These are phyloP conservation scores for Sporothrix mexicana DNA, from an alignment of 2,329 filamentous ascomycete species.

Conservation along the genomic window DNA sequence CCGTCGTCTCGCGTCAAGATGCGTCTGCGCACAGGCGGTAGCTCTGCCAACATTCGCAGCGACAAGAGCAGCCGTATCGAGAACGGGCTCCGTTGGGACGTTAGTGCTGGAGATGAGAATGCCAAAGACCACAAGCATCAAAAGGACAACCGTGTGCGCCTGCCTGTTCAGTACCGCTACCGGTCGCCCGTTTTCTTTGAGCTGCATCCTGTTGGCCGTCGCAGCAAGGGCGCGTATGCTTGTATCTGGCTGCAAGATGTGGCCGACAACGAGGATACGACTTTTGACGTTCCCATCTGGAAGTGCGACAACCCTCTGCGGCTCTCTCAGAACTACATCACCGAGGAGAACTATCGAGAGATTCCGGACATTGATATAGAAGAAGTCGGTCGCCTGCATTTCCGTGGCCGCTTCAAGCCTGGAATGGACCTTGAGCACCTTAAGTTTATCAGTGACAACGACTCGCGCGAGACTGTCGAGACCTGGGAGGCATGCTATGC, in stretches of 20 bases:
- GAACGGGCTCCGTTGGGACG: conserved; percentile 59
- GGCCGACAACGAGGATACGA: conserved; percentile 75
- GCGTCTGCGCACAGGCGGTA: conserved; percentile 82
- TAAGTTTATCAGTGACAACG: conserved; percentile 82
- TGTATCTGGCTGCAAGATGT: conserved; percentile 86
- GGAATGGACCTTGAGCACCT: conserved; percentile 88
- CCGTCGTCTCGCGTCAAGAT: conserved; percentile 74
- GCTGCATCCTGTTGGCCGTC: conserved; percentile 73
- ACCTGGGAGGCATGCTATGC: conserved; percentile 91
- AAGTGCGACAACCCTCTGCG: conserved; percentile 75
- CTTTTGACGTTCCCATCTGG: conserved; percentile 91
- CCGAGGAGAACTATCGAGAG: conserved; percentile 71
- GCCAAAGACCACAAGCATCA: conserved; percentile 38
- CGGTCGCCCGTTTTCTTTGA: conserved; percentile 89
- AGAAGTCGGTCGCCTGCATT: conserved; percentile 80
- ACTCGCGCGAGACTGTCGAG: conserved; percentile 90
- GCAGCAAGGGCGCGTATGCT: conserved; percentile 75
- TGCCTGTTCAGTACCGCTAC: conserved; percentile 91
- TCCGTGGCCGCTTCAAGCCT: conserved; percentile 82
- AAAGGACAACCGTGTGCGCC: conserved; percentile 58
- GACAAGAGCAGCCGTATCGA: conserved; percentile 64
- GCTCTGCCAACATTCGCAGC: conserved; percentile 71
- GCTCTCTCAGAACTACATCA: conserved; percentile 91
- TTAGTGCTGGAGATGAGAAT: conserved; percentile 48
- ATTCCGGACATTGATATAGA: conserved; percentile 78